phyloP scores from a whole-genome alignment of 371 early-diverging fungal species.

The Zopfochytrium polystomum region DNA sequence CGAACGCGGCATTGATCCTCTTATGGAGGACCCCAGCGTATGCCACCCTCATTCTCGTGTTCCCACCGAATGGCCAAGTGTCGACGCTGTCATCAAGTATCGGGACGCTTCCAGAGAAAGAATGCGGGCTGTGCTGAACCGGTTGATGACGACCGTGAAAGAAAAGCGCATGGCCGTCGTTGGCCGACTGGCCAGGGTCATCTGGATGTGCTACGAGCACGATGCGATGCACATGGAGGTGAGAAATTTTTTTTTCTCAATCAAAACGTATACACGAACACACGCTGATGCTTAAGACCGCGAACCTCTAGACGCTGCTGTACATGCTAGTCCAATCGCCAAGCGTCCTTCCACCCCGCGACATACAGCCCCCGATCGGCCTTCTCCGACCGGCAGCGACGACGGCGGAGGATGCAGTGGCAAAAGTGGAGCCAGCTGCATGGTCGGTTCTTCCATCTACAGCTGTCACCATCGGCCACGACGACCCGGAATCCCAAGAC shows the following conservation, averaged over 20 bases:
- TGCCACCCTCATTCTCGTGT: conserved; percentile 80
- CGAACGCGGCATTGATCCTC: conserved; percentile 92
- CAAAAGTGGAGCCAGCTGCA: conserved; percentile 8
- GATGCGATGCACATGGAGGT: conserved; percentile 87
- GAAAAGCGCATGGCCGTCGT: neutral
- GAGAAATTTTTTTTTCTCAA: conserved; percentile 3
- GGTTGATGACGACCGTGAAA: neutral
- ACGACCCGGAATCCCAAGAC: conserved; percentile 54
- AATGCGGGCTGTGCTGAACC: conserved; percentile 47
- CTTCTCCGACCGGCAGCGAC: conserved; percentile 1
- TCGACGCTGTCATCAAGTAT: conserved; percentile 63
- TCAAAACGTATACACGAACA: neutral
- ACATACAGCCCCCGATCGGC: conserved; percentile 19
- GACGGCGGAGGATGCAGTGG: neutral
- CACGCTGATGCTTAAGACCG: conserved; percentile 31
- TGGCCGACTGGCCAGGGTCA: conserved; percentile 50
- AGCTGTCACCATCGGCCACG: conserved; percentile 49
- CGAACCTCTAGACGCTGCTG: conserved; percentile 49
- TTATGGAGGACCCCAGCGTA: conserved; percentile 71
- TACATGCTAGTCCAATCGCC: conserved; percentile 82
- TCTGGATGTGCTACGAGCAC: conserved; percentile 88
- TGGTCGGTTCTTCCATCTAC: neutral
- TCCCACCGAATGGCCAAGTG: conserved; percentile 72
- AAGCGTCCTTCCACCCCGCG: conserved; percentile 42
- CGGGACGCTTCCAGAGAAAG: conserved; percentile 62